Evolutionary conservation across 1,139 yeast species (phyloP).

Genomic region (Lodderomyces orthopsilosis): DNA sequence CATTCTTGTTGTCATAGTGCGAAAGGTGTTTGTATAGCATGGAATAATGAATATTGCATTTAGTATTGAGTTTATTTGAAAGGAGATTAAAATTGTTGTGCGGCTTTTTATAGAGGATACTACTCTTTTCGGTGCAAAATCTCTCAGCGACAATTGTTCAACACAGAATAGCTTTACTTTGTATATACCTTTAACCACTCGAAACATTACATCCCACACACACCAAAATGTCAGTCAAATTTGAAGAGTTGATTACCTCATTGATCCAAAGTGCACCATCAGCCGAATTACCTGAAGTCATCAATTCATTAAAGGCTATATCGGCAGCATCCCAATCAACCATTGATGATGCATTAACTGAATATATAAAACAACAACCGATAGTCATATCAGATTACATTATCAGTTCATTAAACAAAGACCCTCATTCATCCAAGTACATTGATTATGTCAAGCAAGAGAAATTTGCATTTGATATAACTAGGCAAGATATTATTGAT

Average conservation of each 20-base stretch:
- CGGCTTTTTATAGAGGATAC: too few species aligned
- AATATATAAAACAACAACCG: slow-evolving; percentile 20
- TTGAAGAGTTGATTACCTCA: slow-evolving; percentile 29
- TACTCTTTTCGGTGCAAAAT: too few species aligned
- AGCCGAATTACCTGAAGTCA: slow-evolving; percentile 36
- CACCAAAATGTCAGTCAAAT: slow-evolving; percentile 19
- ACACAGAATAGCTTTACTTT: too few species aligned
- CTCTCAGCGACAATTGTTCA: too few species aligned
- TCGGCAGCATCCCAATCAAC: slow-evolving; percentile 14
- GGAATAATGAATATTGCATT: too few species aligned
- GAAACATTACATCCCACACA: background rate
- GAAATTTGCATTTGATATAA: slow-evolving; percentile 63
- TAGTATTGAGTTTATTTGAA: too few species aligned
- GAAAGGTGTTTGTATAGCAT: background rate
- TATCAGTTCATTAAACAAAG: slow-evolving; percentile 36
- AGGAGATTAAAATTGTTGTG: too few species aligned
- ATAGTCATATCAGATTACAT: slow-evolving; percentile 27
- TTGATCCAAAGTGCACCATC: slow-evolving; percentile 42
- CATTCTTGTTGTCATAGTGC: slow-evolving; percentile 68
- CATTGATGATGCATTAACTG: slow-evolving; percentile 30
- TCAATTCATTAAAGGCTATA: slow-evolving; percentile 21
- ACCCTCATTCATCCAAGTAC: slow-evolving; percentile 32
- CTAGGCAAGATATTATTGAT: slow-evolving; percentile 44
- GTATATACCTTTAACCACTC: too few species aligned
- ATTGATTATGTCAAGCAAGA: slow-evolving; percentile 41